Base-by-base conservation (phyloP, 2,329 filamentous ascomycete species). In the Penicillium sp. region DNA sequence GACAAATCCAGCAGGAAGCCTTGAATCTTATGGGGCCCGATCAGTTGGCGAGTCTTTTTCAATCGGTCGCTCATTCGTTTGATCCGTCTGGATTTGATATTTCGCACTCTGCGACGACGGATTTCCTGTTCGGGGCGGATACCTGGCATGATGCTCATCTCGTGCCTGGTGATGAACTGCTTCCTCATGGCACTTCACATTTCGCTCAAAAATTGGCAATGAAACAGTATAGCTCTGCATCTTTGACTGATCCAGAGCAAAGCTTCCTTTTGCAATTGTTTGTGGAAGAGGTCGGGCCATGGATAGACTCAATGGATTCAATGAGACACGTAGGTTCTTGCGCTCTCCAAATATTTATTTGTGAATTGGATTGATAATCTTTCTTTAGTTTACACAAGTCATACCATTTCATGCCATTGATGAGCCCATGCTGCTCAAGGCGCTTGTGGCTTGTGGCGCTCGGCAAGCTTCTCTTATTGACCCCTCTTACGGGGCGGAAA, bases 261-360 rank as follows among this genome's bases (percentile, higher is more conserved):
- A 84, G 95, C 0, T 78, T 88, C n/a, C 92, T 92, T 70, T 91
- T 97, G 88, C 91, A 96, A 72, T 88, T 92, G 0, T 98, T 96
- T 71, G 88, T 96, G 7, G 90, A 96, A 68, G 90, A 96, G 63
- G 91, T 98, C 2, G 92, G 89, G 1, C 76, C 92, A 3, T 97
- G 93, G 92, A 96, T 98, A 91, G 93, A 97, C 75, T 91, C 88
- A 43, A 87, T 97, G 80, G 91, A 96, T 76, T 83, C 86, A 33
- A 83, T 88, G 63, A 93, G 93, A 76, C 90, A 96, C 71, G 82
- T 85, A 74, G 60, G 80, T 71, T 21, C 39, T 1, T 23, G 10
- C 4, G 11, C 19, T 33, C 5, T 10, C 23, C 19, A 2, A 31
- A 33, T 14, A 19, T 27, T 37, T 27, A 9, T 29, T 35, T 9